A percentile compares a stretch with the other conserved stretches of the same genome.
These are phyloP conservation scores for Populus davidiana DNA, from an alignment of 345 rosid species.

Conservation along the genomic window DNA sequence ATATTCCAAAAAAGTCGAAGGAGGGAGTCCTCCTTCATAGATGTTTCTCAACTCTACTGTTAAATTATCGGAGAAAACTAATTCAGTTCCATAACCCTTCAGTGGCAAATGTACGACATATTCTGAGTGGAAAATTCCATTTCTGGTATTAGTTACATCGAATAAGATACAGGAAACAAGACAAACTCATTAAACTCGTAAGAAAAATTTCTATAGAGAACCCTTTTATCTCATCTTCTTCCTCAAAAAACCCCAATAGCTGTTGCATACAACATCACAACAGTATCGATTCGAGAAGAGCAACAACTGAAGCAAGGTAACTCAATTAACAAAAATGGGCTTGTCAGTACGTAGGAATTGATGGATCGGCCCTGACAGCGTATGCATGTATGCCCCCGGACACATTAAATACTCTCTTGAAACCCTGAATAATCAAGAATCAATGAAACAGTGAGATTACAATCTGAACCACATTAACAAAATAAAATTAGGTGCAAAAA, in stretches of 20 bases:
- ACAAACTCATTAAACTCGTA: neutral
- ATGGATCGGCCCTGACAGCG: conserved; percentile 64
- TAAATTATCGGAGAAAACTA: too few relatives aligned
- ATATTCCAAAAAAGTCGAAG: too few relatives aligned
- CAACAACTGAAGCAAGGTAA: neutral
- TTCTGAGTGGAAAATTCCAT: neutral
- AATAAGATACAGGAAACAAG: neutral
- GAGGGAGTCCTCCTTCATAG: too few relatives aligned
- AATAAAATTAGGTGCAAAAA: neutral
- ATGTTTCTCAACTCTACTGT: too few relatives aligned
- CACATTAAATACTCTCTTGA: conserved; percentile 63
- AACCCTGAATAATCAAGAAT: conserved; percentile 52
- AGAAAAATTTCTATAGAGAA: neutral
- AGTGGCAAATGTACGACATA: too few relatives aligned
- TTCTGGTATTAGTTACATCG: neutral
- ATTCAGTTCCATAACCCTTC: too few relatives aligned
- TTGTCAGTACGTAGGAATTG: conserved; percentile 71
- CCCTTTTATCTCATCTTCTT: neutral
- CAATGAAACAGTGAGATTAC: neutral
- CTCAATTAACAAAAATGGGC: neutral
- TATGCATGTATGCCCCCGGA: conserved; percentile 85
- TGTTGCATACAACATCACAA: too few relatives aligned
- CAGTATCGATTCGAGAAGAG: neutral
- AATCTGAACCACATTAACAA: neutral
- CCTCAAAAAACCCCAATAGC: neutral